Percentiles rank a stretch among this genome's conserved stretches.
These are phyloP conservation scores for Mortierella sp. DNA, from an alignment of 371 early-diverging fungal species.

Conservation along the genomic window DNA sequence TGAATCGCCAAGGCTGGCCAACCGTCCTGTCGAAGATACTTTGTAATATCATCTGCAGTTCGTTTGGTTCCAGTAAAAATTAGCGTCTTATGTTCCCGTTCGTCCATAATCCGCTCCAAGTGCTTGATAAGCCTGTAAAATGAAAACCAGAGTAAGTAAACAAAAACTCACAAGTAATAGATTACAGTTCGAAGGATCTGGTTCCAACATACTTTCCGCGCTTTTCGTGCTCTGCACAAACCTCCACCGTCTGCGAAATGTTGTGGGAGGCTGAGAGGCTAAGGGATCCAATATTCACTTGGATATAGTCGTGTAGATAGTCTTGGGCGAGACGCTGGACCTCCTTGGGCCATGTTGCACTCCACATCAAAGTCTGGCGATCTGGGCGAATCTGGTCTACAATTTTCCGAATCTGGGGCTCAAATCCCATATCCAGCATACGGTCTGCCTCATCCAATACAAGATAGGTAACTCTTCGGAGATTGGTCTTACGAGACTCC, in stretches of 20 bases:
- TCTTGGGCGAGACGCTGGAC: slow-evolving; percentile 94
- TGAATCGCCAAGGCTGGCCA: slow-evolving; percentile 98
- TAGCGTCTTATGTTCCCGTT: slow-evolving; percentile 88
- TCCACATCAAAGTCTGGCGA: slow-evolving; percentile 99
- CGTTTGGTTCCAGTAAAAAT: slow-evolving; percentile 99
- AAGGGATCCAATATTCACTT: slow-evolving; percentile 98
- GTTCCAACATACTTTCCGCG: slow-evolving; percentile 60
- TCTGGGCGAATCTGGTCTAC: slow-evolving; percentile 98
- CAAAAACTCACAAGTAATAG: neutral
- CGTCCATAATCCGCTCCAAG: slow-evolving; percentile 80
- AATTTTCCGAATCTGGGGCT: slow-evolving; percentile 99
- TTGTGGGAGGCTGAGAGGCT: slow-evolving; percentile 95
- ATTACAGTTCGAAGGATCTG: slow-evolving; percentile 6
- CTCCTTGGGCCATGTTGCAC: slow-evolving; percentile 99
- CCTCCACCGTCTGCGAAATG: slow-evolving; percentile 92
- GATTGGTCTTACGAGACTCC: slow-evolving; percentile 86
- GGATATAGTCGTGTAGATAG: slow-evolving; percentile 96
- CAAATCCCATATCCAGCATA: slow-evolving; percentile 99
- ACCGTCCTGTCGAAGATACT: slow-evolving; percentile 91
- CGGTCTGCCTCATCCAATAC: slow-evolving; percentile 99
- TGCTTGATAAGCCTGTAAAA: slow-evolving; percentile 66
- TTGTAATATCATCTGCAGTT: slow-evolving; percentile 96
- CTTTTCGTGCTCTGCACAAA: slow-evolving; percentile 92
- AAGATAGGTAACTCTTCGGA: slow-evolving; percentile 96
- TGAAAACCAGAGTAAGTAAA: slow-evolving; percentile 22